A percentile compares a stretch with the other conserved stretches of the same genome.
These are phyloP conservation scores for Ophiostoma sp. DNA, from an alignment of 2,329 filamentous ascomycete species.

Conservation along the genomic window DNA sequence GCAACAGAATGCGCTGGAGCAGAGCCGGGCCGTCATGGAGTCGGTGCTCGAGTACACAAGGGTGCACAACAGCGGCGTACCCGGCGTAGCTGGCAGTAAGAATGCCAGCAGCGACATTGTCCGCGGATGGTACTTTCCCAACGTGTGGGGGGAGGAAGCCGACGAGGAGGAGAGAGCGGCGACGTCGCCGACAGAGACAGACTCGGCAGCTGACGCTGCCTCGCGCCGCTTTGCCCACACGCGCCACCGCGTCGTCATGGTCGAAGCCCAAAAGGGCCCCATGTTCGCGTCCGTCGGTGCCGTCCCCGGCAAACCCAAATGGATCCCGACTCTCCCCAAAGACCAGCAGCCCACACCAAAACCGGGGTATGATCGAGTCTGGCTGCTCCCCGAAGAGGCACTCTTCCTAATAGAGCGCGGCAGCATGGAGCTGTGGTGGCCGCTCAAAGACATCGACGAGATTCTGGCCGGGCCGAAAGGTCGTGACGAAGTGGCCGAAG, in stretches of 20 bases:
- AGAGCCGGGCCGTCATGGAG: conserved; percentile 85
- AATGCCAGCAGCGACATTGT: conserved; percentile 54
- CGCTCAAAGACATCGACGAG: conserved; percentile 53
- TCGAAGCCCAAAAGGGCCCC: conserved; percentile 72
- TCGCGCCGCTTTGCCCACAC: conserved; percentile 35
- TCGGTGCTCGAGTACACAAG: conserved; percentile 78
- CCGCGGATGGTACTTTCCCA: conserved; percentile 73
- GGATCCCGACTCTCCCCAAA: conserved; percentile 52
- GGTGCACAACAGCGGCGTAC: conserved; percentile 59
- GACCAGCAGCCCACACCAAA: conserved; percentile 40
- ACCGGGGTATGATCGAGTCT: conserved; percentile 63
- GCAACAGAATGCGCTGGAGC: conserved; percentile 75
- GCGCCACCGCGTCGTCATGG: conserved; percentile 59
- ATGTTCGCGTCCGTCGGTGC: conserved; percentile 69
- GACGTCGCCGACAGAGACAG: neutral
- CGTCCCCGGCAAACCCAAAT: conserved; percentile 37
- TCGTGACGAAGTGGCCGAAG: conserved; percentile 32
- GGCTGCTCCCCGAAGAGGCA: conserved; percentile 89
- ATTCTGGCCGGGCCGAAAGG: conserved; percentile 37
- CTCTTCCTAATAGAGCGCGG: conserved; percentile 87
- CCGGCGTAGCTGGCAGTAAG: neutral
- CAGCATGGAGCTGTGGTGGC: conserved; percentile 85
- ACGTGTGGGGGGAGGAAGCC: conserved; percentile 47
- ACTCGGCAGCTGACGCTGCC: neutral
- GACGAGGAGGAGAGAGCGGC: neutral